Conservation (phyloP, 441 rosid genomes). For the Pelargonium cotyledonis region DNA sequence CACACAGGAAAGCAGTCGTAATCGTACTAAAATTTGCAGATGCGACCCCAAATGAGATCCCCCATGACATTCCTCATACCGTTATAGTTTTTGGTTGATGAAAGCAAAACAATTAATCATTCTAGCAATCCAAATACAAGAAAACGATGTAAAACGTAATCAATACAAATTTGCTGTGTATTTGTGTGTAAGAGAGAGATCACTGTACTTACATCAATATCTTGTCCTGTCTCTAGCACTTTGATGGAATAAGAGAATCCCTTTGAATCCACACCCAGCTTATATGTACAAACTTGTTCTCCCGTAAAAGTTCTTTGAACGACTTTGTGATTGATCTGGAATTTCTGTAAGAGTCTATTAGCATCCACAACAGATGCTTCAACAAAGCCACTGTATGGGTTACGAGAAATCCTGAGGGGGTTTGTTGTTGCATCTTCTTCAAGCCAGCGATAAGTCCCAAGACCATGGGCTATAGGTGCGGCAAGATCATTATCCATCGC, state of each 20-base stretch:
- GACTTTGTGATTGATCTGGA: constrained; percentile 47
- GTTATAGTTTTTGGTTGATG: background rate
- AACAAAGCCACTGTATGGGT: constrained; percentile 43
- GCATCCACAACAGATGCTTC: constrained; percentile 66
- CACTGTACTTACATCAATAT: constrained; percentile 38
- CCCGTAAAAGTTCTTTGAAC: constrained; percentile 35
- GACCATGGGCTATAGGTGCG: constrained; percentile 74
- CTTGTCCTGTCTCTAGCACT: constrained; percentile 47
- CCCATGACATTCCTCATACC: too few relatives aligned
- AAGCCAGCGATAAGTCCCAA: constrained; percentile 90
- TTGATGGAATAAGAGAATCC: constrained; percentile 45
- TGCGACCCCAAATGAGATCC: background rate
- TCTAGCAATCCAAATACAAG: background rate
- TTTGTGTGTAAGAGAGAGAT: background rate
- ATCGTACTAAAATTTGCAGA: constrained; percentile 9
- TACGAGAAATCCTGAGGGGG: constrained; percentile 44
- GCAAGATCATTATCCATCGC: constrained; percentile 31
- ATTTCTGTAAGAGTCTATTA: constrained; percentile 40
- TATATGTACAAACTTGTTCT: constrained; percentile 41
- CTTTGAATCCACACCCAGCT: constrained; percentile 39
- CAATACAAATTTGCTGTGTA: background rate
- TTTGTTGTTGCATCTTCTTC: constrained; percentile 59
- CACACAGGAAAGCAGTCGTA: too few relatives aligned
- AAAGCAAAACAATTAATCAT: background rate
- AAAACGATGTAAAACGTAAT: background rate